Conservation (phyloP, 208 protist genomes). For the Trichomonas tenax region DNA sequence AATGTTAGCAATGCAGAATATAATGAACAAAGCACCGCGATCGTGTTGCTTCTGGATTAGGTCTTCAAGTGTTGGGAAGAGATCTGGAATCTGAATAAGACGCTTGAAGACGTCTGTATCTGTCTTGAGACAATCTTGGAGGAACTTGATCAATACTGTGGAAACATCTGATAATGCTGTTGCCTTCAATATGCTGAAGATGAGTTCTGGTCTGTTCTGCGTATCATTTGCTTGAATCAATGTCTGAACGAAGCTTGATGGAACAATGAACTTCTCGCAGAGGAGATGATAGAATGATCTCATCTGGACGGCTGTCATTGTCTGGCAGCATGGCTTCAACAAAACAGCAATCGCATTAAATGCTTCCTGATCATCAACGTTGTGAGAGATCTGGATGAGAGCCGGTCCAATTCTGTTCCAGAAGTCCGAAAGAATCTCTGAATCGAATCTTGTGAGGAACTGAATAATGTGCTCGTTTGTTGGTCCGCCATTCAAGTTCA, state of each 20-base stretch:
- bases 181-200: neutral
- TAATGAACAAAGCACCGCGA: neutral
- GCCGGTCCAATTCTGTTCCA: neutral
- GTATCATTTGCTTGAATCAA: neutral
- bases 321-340: neutral
- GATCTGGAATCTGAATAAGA: neutral
- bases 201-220: neutral
- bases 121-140: neutral
- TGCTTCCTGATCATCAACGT: neutral
- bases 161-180: neutral
- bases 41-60: neutral
- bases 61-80: neutral
- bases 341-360: neutral
- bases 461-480: conserved; percentile 10
- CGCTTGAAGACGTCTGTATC: neutral
- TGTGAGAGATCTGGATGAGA: neutral
- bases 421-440: neutral
- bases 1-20: neutral
- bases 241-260: neutral
- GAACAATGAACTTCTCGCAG: neutral
- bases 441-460: neutral
- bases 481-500: neutral
- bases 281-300: neutral
- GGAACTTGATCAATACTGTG: neutral
- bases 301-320: neutral